Conservation (phyloP, 1,284 basidiomycete species). For the Austropuccinia psidii region DNA sequence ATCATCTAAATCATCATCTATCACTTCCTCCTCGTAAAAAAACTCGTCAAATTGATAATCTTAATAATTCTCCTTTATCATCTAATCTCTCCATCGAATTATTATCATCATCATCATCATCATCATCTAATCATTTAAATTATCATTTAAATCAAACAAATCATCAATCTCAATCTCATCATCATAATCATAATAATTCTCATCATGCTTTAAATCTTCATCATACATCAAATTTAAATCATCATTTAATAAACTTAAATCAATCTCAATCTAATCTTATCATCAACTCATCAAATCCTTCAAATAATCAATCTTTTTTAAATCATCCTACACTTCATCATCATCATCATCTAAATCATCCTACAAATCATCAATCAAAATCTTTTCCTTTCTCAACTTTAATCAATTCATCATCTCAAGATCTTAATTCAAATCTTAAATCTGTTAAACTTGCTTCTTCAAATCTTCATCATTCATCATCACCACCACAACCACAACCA, state of each 20-base stretch:
- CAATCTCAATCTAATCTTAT: no score
- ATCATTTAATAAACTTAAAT: no score
- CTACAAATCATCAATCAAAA: not conserved
- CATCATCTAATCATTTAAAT: not conserved
- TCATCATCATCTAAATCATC: no score
- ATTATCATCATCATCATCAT: not conserved
- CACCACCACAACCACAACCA: not conserved
- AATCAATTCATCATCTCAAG: not conserved
- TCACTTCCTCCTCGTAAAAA: not conserved
- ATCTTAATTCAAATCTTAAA: no score
- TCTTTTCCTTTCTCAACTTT: not conserved
- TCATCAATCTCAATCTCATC: not conserved
- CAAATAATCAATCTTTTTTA: not conserved
- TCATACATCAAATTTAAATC: no score
- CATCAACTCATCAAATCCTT: no score
- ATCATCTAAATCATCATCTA: not conserved
- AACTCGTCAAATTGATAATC: not conserved
- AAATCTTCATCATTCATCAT: no score
- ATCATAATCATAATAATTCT: not conserved
- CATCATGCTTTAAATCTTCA: no score
- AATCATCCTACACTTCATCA: not conserved
- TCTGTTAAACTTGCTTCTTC: no score
- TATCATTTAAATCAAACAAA: not conserved
- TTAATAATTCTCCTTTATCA: not conserved
- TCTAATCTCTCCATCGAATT: not conserved